A percentile compares a stretch with the other conserved stretches of the same genome.
phyloP scores from a whole-genome alignment of 768 basidiomycete species.

The Lyophyllum decastes region DNA sequence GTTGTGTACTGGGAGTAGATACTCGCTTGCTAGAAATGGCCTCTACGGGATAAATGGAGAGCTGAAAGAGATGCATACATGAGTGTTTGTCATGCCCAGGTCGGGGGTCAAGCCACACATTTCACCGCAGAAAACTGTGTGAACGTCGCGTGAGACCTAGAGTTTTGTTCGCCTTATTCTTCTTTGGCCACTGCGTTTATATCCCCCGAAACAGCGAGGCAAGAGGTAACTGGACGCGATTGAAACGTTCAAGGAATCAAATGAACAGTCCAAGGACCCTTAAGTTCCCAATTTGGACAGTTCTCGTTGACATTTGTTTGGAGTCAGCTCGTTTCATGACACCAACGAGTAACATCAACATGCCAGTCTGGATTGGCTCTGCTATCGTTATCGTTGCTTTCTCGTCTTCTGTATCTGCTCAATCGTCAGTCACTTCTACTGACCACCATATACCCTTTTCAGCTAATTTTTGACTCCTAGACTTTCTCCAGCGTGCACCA shows the following conservation, averaged over 20 bases:
- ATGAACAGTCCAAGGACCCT: too few relatives aligned
- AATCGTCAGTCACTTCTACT: not conserved
- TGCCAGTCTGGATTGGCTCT: not conserved
- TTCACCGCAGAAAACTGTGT: not conserved
- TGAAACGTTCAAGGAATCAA: too few relatives aligned
- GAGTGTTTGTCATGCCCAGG: not conserved
- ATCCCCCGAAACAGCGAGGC: too few relatives aligned
- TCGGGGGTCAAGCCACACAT: not conserved
- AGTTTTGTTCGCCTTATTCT: not conserved
- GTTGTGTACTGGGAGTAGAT: not conserved
- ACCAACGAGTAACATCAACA: not conserved
- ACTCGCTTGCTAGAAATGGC: not conserved
- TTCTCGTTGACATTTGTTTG: not conserved
- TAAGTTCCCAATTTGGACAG: not conserved
- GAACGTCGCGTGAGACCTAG: not conserved
- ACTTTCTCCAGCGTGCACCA: conserved; percentile 49
- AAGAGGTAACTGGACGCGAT: too few relatives aligned
- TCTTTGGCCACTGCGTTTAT: not conserved
- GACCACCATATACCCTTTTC: not conserved
- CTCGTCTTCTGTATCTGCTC: not conserved
- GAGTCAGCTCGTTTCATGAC: not conserved
- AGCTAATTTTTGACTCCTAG: conserved; percentile 23
- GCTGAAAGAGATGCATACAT: not conserved
- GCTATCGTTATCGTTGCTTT: not conserved
- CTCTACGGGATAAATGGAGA: not conserved